Evolutionary conservation across 345 rosid genomes (phyloP).

Genomic region (Bruguiera gymnorhiza): DNA sequence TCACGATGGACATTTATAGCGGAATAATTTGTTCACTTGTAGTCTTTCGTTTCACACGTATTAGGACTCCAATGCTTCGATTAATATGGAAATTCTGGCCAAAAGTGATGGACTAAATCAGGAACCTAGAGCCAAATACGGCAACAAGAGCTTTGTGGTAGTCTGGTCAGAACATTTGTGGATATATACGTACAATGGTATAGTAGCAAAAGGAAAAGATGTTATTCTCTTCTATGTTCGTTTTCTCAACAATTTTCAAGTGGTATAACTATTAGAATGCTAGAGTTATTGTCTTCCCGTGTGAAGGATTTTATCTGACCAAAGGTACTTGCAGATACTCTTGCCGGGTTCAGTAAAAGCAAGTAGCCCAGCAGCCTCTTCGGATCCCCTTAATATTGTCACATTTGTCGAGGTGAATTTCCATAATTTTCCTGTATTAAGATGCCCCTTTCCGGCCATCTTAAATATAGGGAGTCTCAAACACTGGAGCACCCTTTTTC

Average conservation of each 20-base stretch:
- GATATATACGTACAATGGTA: too few relatives aligned
- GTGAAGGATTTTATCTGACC: slow-evolving; percentile 9
- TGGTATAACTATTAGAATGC: neutral
- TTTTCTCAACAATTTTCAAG: neutral
- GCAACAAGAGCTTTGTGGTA: too few relatives aligned
- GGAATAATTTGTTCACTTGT: neutral
- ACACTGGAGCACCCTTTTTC: too few relatives aligned
- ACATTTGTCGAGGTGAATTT: slow-evolving; percentile 31
- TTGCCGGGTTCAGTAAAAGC: slow-evolving; percentile 27
- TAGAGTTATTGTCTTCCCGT: neutral
- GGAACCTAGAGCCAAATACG: too few relatives aligned
- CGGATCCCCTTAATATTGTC: slow-evolving; percentile 18
- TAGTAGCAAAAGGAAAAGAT: too few relatives aligned
- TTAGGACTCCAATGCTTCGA: neutral
- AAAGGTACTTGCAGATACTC: slow-evolving; percentile 27
- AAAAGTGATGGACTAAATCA: too few relatives aligned
- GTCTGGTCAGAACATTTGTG: too few relatives aligned
- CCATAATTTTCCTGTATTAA: neutral
- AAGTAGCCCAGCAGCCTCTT: slow-evolving; percentile 23
- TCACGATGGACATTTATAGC: slow-evolving; percentile 5
- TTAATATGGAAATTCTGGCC: neutral
- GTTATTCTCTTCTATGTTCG: too few relatives aligned
- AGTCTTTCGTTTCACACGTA: neutral
- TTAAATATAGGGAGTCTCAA: too few relatives aligned
- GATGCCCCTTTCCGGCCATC: too few relatives aligned